Conservation (phyloP, 1,284 basidiomycete species). For the Waitea zeae region DNA sequence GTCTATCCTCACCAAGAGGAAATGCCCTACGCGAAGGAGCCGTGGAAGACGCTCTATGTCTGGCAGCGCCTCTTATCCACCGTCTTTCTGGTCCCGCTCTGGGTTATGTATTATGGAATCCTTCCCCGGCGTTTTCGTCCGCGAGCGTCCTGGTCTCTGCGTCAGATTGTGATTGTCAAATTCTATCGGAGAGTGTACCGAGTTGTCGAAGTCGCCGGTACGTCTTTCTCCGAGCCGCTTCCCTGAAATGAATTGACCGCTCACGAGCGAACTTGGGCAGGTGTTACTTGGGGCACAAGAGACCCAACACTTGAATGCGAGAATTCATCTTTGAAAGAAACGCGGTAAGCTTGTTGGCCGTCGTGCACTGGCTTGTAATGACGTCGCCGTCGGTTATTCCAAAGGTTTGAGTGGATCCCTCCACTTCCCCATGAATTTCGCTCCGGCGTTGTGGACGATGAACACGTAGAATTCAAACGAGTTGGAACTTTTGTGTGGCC, state of each 20-base stretch:
- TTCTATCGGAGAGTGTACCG: conserved; percentile 11
- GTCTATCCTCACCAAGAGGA: conserved; percentile 20
- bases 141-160: conserved; percentile 26
- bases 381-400: no score
- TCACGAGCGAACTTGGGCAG: no score
- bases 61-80: conserved; percentile 26
- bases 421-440: conserved; percentile 20
- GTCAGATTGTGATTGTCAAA: conserved; percentile 28
- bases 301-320: conserved; percentile 19
- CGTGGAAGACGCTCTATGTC: conserved; percentile 28
- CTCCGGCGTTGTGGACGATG: conserved; percentile 22
- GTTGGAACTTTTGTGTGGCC: conserved; percentile 33
- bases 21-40: conserved; percentile 24
- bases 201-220: not conserved
- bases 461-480: conserved; percentile 19
- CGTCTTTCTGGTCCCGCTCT: conserved; percentile 23
- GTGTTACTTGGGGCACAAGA: conserved; percentile 31
- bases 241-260: no score
- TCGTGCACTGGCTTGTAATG: no score
- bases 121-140: conserved; percentile 24
- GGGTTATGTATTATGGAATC: conserved; percentile 22
- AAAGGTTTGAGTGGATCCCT: conserved; percentile 26
- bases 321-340: conserved; percentile 19
- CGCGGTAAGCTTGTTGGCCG: conserved; percentile 6
- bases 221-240: no score